These are phyloP conservation scores for Colletotrichum ledebouriae DNA, from an alignment of 2,329 filamentous ascomycete genomes.

Conservation along the genomic window DNA sequence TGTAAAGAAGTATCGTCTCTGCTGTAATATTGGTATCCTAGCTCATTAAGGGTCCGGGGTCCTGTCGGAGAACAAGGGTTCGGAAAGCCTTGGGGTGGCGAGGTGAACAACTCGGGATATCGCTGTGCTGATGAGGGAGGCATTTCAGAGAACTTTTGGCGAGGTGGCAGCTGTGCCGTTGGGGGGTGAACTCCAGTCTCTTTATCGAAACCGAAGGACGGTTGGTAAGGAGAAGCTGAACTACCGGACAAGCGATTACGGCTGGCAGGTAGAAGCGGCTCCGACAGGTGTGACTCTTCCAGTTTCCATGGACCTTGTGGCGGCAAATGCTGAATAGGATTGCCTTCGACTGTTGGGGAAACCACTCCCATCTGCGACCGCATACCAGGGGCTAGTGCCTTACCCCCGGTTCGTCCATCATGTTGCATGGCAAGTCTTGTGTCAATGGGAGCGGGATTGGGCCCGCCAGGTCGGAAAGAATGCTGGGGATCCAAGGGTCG, in stretches of 20 bases:
- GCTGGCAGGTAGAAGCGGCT: conserved; percentile 58
- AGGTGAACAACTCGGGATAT: conserved; percentile 62
- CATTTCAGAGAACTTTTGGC: conserved; percentile 52
- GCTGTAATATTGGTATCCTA: conserved; percentile 40
- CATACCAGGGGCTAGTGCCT: conserved; percentile 36
- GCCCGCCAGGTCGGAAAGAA: conserved; percentile 28
- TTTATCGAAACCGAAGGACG: conserved; percentile 62
- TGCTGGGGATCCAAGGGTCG: conserved; percentile 24
- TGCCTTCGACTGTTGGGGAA: conserved; percentile 44
- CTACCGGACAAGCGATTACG: conserved; percentile 35
- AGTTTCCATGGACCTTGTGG: conserved; percentile 65
- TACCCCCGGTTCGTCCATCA: conserved; percentile 46
- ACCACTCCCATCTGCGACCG: conserved; percentile 35
- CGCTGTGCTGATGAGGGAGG: conserved; percentile 66
- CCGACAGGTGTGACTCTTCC: conserved; percentile 66
- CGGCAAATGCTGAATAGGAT: conserved; percentile 57
- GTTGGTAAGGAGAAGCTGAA: conserved; percentile 49
- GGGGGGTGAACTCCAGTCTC: conserved; percentile 58
- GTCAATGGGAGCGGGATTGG: conserved; percentile 17
- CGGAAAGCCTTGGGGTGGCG: conserved; percentile 38
- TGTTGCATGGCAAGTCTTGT: conserved; percentile 14
- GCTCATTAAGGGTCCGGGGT: conserved; percentile 41
- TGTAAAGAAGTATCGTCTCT: conserved; percentile 54
- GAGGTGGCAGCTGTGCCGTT: conserved; percentile 42
- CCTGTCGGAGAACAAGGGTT: conserved; percentile 39